Conservation (phyloP, 768 basidiomycete species). For the Kwoniella sp. region DNA sequence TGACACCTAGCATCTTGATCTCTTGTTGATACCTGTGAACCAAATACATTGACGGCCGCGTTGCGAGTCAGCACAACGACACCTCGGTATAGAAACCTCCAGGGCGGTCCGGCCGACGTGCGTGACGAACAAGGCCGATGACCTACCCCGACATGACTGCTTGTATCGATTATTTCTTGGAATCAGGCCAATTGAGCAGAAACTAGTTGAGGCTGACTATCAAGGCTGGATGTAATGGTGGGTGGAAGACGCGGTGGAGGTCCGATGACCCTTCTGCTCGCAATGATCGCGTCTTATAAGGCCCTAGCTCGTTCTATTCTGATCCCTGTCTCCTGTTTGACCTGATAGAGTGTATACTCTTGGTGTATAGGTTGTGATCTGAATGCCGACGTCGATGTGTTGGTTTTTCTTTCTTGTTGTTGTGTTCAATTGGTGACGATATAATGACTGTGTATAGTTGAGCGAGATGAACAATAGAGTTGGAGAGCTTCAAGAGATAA, state of each 20-base stretch:
- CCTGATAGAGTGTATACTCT: not conserved
- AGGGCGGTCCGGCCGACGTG: not conserved
- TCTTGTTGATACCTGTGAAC: constrained; percentile 19
- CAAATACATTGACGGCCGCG: not conserved
- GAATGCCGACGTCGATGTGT: too few relatives aligned
- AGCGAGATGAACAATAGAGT: not conserved
- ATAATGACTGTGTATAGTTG: not conserved
- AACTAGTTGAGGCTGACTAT: not conserved
- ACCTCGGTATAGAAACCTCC: too few relatives aligned
- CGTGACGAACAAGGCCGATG: too few relatives aligned
- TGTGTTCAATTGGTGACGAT: not conserved
- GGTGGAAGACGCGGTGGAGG: not conserved
- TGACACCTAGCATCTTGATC: constrained; percentile 51
- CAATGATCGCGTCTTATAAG: not conserved
- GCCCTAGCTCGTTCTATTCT: not conserved
- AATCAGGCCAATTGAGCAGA: too few relatives aligned
- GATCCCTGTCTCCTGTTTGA: not conserved
- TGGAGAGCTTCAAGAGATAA: too few relatives aligned
- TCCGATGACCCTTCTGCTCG: not conserved
- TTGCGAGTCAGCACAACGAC: too few relatives aligned
- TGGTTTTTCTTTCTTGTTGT: not conserved
- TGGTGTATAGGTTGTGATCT: not conserved
- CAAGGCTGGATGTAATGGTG: not conserved
- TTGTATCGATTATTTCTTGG: not conserved
- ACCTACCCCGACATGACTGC: constrained; percentile 12